A percentile compares a stretch with the other conserved stretches of the same genome.
These are phyloP conservation scores for Nicotiana tomentosiformis DNA, from an alignment of 257 asterid genomes.

Conservation along the genomic window DNA sequence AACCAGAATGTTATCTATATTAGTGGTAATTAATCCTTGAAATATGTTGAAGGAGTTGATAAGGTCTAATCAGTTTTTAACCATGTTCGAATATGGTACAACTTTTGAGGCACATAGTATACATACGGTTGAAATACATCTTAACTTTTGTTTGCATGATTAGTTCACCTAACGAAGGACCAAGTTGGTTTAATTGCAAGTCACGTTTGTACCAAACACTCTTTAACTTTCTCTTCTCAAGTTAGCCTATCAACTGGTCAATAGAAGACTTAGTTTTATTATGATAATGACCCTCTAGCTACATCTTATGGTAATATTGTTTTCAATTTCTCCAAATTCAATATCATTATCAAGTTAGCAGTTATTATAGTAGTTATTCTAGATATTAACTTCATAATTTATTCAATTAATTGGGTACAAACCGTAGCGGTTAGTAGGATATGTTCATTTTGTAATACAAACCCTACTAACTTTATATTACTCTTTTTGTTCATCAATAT, in stretches of 20 bases:
- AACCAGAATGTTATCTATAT: too few species aligned
- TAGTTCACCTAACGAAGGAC: background rate
- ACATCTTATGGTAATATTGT: background rate
- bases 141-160: background rate
- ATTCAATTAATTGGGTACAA: background rate
- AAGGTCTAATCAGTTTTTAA: too few species aligned
- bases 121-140: too few species aligned
- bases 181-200: slow-evolving; percentile 5
- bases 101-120: background rate
- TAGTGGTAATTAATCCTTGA: background rate
- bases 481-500: background rate
- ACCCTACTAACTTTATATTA: background rate
- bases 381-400: background rate
- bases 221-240: background rate
- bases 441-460: background rate
- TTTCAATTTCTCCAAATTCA: background rate
- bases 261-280: background rate
- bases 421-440: background rate
- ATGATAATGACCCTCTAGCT: background rate
- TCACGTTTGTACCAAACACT: slow-evolving; percentile 6
- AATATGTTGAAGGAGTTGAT: background rate
- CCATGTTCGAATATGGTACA: background rate
- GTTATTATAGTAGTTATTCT: background rate
- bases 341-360: background rate
- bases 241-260: background rate